Conservation (phyloP, 2,329 filamentous ascomycete genomes). For the Fusarium ramigenum region DNA sequence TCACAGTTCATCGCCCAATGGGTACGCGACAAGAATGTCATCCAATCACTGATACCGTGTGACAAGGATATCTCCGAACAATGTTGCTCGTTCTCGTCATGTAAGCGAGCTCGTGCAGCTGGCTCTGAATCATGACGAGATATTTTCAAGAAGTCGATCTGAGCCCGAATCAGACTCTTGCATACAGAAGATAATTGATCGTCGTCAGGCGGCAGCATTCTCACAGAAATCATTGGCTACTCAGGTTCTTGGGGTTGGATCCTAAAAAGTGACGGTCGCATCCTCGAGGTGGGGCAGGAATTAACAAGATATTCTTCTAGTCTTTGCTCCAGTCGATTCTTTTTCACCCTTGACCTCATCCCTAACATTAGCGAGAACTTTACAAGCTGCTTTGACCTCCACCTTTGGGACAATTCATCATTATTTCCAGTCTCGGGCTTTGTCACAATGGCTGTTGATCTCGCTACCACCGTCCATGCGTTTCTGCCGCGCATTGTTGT, state of each 20-base stretch:
- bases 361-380: not conserved
- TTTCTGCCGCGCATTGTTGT: slow-evolving; percentile 9
- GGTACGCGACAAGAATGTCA: not conserved
- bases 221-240: not conserved
- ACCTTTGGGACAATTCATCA: not conserved
- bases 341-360: not conserved
- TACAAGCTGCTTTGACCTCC: not conserved
- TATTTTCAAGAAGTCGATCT: not conserved
- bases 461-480: not conserved
- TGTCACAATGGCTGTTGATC: not conserved
- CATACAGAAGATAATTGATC: not conserved
- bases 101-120: not conserved
- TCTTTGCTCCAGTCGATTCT: not conserved
- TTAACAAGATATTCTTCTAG: not conserved
- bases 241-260: not conserved
- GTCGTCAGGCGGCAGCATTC: slow-evolving; percentile 11
- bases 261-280: not conserved
- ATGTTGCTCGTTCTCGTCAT: not conserved
- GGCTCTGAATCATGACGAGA: not conserved
- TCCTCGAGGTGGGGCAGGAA: not conserved
- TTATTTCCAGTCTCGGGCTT: not conserved
- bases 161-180: not conserved
- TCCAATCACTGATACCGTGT: not conserved
- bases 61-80: not conserved
- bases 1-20: not conserved